These are phyloP conservation scores for Patellaria atrata DNA, from an alignment of 495 filamentous ascomycete genomes.

Conservation along the genomic window DNA sequence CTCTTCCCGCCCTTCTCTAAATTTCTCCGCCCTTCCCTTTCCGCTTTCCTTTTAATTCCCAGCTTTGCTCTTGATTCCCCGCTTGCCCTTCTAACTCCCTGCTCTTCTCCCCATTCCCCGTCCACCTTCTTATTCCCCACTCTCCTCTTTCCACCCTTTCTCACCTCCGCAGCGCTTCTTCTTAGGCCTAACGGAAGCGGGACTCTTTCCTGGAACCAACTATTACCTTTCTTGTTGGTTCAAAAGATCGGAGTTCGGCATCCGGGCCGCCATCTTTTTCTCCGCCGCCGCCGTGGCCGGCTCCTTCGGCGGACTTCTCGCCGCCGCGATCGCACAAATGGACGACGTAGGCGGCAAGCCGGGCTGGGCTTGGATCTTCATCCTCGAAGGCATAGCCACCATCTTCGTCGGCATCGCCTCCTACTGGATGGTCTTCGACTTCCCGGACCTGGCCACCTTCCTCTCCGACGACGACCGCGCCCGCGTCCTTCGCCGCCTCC, in stretches of 20 bases:
- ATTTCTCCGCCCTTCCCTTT: too few relatives aligned
- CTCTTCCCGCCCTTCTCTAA: too few relatives aligned
- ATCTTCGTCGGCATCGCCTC: conserved; percentile 56
- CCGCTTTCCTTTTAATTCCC: too few relatives aligned
- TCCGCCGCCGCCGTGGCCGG: conserved; percentile 73
- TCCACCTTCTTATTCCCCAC: too few relatives aligned
- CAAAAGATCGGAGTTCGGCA: conserved; percentile 64
- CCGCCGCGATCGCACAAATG: conserved; percentile 65
- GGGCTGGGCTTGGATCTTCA: conserved; percentile 82
- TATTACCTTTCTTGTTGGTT: conserved; percentile 88
- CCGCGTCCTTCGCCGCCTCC: conserved; percentile 60
- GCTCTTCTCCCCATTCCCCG: too few relatives aligned
- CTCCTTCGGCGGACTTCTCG: conserved; percentile 73
- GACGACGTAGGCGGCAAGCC: conserved; percentile 47
- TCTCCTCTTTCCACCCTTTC: too few relatives aligned
- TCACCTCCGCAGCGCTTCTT: conserved; percentile 46
- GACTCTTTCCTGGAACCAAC: conserved; percentile 73
- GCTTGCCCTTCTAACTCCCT: too few relatives aligned
- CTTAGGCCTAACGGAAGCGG: conserved; percentile 71
- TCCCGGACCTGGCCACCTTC: conserved; percentile 71
- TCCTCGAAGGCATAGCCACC: conserved; percentile 61
- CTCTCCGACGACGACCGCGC: conserved; percentile 55
- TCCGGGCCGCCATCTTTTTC: conserved; percentile 76
- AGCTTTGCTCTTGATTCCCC: too few relatives aligned
- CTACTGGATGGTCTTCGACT: conserved; percentile 83